These are phyloP conservation scores for Xerocomellus amylosporus DNA, from an alignment of 768 basidiomycete genomes.

Conservation along the genomic window DNA sequence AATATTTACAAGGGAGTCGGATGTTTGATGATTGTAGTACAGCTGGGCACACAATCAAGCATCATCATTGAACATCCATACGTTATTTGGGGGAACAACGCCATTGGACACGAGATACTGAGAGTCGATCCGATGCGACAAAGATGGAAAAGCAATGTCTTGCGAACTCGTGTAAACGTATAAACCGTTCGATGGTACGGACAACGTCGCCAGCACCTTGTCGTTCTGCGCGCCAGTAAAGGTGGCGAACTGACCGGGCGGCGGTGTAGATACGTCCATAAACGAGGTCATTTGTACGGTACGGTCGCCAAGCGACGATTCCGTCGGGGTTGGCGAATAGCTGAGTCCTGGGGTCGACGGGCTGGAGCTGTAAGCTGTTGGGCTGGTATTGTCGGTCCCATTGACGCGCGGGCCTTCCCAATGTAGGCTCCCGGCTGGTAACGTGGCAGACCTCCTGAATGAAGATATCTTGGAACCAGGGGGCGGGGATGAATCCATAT, in stretches of 20 bases:
- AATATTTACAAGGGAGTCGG: constrained; percentile 19
- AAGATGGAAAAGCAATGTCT: constrained; percentile 3
- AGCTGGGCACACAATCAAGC: background rate
- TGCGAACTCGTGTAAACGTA: constrained; percentile 22
- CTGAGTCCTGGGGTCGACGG: constrained; percentile 57
- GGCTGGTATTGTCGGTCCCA: constrained; percentile 16
- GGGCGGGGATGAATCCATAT: constrained; percentile 4
- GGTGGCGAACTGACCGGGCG: constrained; percentile 37
- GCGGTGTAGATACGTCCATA: constrained; percentile 41
- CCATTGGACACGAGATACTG: constrained; percentile 16
- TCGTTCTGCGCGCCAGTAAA: constrained; percentile 36
- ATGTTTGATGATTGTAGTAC: background rate
- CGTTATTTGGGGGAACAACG: constrained; percentile 5
- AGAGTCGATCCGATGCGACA: constrained; percentile 9
- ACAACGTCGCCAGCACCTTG: constrained; percentile 25
- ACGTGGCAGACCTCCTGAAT: constrained; percentile 42
- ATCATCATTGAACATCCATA: constrained; percentile 21
- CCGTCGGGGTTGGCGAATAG: constrained; percentile 60
- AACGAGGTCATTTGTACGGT: constrained; percentile 57
- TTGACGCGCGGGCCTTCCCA: constrained; percentile 9
- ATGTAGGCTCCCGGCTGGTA: constrained; percentile 37
- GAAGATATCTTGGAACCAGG: constrained; percentile 16
- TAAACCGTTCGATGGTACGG: constrained; percentile 15
- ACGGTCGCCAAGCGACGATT: constrained; percentile 52
- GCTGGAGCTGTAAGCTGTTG: constrained; percentile 31